A percentile compares a stretch with the other conserved stretches of the same genome.
Conservation (phyloP, 495 filamentous ascomycete genomes). For the Aspergillus diversus region DNA sequence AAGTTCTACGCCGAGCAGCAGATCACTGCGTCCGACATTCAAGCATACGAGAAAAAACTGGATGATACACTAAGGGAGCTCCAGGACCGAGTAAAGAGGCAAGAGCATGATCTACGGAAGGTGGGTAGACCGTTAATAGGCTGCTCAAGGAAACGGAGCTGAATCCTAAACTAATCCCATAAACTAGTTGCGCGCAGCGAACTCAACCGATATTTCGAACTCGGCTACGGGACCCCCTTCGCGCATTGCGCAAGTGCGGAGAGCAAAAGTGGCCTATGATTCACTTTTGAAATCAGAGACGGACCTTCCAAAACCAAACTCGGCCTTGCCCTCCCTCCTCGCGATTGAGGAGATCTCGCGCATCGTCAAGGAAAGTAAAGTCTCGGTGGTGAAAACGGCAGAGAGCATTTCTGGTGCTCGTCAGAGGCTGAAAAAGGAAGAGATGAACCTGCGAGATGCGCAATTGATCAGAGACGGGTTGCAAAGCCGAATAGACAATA, state of each 20-base stretch:
- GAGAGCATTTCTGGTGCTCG: slow-evolving; percentile 56
- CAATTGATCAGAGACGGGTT: slow-evolving; percentile 56
- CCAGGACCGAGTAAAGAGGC: slow-evolving; percentile 64
- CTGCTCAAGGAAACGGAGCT: not conserved
- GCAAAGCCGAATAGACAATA: slow-evolving; percentile 58
- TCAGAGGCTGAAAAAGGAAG: slow-evolving; percentile 59
- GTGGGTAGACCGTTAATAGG: slow-evolving; percentile 28
- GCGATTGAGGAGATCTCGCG: slow-evolving; percentile 67
- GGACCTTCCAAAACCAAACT: slow-evolving; percentile 65
- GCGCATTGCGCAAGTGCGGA: slow-evolving; percentile 56
- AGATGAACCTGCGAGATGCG: slow-evolving; percentile 63
- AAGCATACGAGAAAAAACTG: slow-evolving; percentile 54
- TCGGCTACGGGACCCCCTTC: slow-evolving; percentile 41
- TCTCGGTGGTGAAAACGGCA: slow-evolving; percentile 58
- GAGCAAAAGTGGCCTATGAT: slow-evolving; percentile 67
- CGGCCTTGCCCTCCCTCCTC: slow-evolving; percentile 70
- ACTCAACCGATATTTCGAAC: slow-evolving; percentile 46
- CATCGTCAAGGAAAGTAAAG: slow-evolving; percentile 64
- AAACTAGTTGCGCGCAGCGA: slow-evolving; percentile 48
- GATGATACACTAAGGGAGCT: slow-evolving; percentile 67
- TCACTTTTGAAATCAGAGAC: slow-evolving; percentile 61
- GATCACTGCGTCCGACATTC: slow-evolving; percentile 36
- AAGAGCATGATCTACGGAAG: slow-evolving; percentile 63
- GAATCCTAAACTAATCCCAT: slow-evolving; percentile 22
- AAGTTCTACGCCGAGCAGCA: slow-evolving; percentile 37